Conservation (phyloP, 2,329 filamentous ascomycete species). For the Helicocarpus griseus region DNA sequence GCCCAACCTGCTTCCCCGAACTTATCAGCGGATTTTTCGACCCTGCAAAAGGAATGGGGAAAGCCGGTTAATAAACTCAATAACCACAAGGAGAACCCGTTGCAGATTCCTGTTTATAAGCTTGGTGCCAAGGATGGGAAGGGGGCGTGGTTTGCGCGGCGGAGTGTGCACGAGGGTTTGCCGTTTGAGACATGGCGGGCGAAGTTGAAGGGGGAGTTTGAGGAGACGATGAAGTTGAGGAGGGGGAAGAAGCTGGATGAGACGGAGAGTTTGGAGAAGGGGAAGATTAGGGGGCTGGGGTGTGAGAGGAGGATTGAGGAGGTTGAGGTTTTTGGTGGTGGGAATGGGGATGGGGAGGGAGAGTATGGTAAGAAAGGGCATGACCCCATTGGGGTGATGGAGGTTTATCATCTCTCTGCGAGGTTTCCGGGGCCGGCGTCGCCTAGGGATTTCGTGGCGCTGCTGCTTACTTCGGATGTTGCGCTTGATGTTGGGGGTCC, state of each 20-base stretch:
- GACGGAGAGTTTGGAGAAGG: neutral
- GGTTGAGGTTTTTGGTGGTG: conserved; percentile 44
- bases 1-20: conserved; percentile 40
- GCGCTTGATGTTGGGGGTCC: conserved; percentile 25
- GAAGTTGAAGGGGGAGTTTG: conserved; percentile 70
- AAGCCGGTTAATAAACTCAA: conserved; percentile 63
- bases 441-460: conserved; percentile 75
- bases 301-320: conserved; percentile 66
- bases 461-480: conserved; percentile 57
- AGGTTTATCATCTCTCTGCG: conserved; percentile 76
- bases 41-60: conserved; percentile 71
- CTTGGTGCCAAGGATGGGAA: conserved; percentile 67
- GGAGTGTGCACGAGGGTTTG: conserved; percentile 71
- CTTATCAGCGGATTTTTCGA: conserved; percentile 45
- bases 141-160: conserved; percentile 80
- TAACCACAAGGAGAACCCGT: conserved; percentile 60
- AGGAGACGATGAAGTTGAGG: conserved; percentile 62
- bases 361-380: conserved; percentile 1
- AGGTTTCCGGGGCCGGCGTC: conserved; percentile 85
- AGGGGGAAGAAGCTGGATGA: conserved; percentile 57
- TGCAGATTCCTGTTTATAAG: conserved; percentile 71
- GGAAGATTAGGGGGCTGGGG: conserved; percentile 65
- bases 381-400: conserved; percentile 8
- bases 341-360: conserved; percentile 29
- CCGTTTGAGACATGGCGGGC: conserved; percentile 68